phyloP scores from a whole-genome alignment of 2,329 filamentous ascomycete species.

The Talaromyces sp. region DNA sequence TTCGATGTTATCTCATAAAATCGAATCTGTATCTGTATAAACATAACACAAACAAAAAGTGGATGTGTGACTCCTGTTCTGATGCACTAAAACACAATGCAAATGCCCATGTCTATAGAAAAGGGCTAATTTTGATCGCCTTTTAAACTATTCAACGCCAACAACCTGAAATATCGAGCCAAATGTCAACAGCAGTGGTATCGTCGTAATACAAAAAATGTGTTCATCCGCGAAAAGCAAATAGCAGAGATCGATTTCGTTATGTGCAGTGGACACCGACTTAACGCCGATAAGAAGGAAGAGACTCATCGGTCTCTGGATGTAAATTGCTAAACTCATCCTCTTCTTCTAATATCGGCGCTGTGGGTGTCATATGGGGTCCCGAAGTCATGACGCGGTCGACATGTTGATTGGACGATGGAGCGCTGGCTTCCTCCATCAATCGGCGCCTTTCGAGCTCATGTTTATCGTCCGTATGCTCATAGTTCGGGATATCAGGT shows the following conservation, averaged over 20 bases:
- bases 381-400: slow-evolving; percentile 9
- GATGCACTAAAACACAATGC: slow-evolving; percentile 4
- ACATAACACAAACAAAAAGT: not conserved
- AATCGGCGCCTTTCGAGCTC: slow-evolving; percentile 67
- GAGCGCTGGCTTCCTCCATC: slow-evolving; percentile 63
- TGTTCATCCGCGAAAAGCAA: slow-evolving; percentile 1
- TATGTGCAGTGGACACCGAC: not conserved
- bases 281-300: slow-evolving; percentile 46
- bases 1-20: not conserved
- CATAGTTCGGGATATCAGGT: slow-evolving; percentile 34
- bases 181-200: slow-evolving; percentile 12
- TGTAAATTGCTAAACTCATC: slow-evolving; percentile 44
- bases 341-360: slow-evolving; percentile 58
- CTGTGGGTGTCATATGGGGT: slow-evolving; percentile 45
- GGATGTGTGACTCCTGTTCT: slow-evolving; percentile 6
- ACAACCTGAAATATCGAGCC: not conserved
- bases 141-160: not conserved
- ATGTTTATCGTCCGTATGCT: slow-evolving; percentile 67
- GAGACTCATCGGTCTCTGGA: slow-evolving; percentile 37
- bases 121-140: not conserved
- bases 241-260: not conserved
- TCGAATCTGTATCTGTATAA: not conserved
- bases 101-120: not conserved
- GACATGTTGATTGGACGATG: slow-evolving; percentile 33
- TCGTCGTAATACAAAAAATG: slow-evolving; percentile 10